These are phyloP conservation scores for Metschnikowia gelsemii DNA, from an alignment of 805 yeast genomes.

Conservation along the genomic window DNA sequence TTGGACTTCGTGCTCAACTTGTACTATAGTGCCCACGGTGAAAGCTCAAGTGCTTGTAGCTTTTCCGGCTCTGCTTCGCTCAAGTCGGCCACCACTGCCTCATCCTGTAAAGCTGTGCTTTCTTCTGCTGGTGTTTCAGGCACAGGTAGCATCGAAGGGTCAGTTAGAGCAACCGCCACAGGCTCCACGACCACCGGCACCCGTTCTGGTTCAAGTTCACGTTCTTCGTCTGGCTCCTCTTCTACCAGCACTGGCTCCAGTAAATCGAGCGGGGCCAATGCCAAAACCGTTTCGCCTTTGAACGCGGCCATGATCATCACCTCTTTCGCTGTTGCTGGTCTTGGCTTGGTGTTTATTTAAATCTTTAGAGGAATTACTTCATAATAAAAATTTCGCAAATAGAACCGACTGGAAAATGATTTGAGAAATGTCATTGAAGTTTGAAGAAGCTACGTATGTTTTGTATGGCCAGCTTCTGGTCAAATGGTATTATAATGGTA, in stretches of 20 bases:
- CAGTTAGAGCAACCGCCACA: constrained; percentile 22
- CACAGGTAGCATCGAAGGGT: constrained; percentile 49
- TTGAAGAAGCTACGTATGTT: no score
- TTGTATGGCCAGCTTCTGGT: no score
- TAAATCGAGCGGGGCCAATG: constrained; percentile 25
- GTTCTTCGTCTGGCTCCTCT: constrained; percentile 5
- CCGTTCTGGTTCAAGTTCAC: constrained; percentile 24
- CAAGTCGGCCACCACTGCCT: constrained; percentile 47
- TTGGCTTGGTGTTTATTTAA: constrained; percentile 26
- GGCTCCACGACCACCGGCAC: constrained; percentile 24
- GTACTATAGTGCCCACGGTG: constrained; percentile 44
- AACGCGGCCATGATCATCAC: constrained; percentile 24
- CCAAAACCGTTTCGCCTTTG: constrained; percentile 15
- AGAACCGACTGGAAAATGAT: no score
- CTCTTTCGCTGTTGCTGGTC: constrained; percentile 28
- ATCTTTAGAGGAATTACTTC: no score
- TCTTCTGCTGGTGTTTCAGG: constrained; percentile 71
- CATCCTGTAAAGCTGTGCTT: constrained; percentile 56
- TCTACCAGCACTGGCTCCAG: not conserved
- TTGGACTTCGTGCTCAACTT: constrained; percentile 40
- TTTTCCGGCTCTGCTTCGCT: constrained; percentile 54
- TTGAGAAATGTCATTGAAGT: no score
- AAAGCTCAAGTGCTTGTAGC: constrained; percentile 54
- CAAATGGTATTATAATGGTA: no score
- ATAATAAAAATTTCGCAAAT: no score